These are phyloP conservation scores for Cladosporium colombiae DNA, from an alignment of 2,329 filamentous ascomycete species.

Conservation along the genomic window DNA sequence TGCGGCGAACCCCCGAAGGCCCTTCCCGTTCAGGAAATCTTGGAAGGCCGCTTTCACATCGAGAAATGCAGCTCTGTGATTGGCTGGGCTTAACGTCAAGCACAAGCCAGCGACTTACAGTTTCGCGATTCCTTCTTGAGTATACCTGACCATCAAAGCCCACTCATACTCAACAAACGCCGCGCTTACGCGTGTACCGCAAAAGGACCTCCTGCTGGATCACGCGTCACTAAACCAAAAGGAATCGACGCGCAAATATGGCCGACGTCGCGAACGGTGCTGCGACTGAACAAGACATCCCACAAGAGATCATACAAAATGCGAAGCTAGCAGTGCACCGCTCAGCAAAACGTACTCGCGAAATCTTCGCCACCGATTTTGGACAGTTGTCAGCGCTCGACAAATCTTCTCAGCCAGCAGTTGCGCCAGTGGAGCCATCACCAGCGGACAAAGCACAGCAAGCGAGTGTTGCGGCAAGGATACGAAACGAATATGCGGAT, in stretches of 20 bases:
- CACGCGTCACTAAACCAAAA: neutral
- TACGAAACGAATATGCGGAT: slow-evolving; percentile 73
- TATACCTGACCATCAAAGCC: neutral
- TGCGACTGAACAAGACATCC: slow-evolving; percentile 12
- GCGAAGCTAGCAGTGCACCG: slow-evolving; percentile 38
- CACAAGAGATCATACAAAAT: slow-evolving; percentile 14
- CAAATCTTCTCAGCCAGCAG: slow-evolving; percentile 43
- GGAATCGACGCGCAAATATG: neutral
- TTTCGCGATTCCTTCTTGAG: neutral
- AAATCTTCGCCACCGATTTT: slow-evolving; percentile 56
- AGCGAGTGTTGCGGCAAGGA: slow-evolving; percentile 57
- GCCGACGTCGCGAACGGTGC: slow-evolving; percentile 11
- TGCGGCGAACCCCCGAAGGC: slow-evolving; percentile 19
- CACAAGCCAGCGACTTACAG: neutral
- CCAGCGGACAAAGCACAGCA: slow-evolving; percentile 47
- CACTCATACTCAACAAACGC: neutral
- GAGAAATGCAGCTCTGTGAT: neutral
- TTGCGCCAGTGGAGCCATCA: slow-evolving; percentile 48
- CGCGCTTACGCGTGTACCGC: neutral
- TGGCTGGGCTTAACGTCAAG: neutral
- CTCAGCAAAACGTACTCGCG: slow-evolving; percentile 56
- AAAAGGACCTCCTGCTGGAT: neutral
- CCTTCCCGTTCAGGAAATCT: too few species aligned
- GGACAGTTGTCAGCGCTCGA: slow-evolving; percentile 46
- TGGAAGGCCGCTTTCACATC: too few species aligned